These are phyloP conservation scores for Quercus lobata DNA, from an alignment of 331 rosid genomes.

Conservation along the genomic window DNA sequence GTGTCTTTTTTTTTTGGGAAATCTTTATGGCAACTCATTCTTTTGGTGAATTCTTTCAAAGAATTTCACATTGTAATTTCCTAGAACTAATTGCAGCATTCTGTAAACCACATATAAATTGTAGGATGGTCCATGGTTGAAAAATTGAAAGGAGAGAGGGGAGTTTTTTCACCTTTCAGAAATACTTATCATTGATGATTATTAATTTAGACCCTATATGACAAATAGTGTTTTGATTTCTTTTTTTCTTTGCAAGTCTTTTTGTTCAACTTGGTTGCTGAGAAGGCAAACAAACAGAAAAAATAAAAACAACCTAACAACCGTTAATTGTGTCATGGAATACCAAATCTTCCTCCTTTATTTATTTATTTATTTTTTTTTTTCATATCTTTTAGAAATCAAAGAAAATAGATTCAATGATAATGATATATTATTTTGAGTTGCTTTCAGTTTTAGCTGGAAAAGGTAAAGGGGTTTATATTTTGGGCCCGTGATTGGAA, in stretches of 20 bases:
- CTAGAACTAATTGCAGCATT: slow-evolving; percentile 42
- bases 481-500: slow-evolving; percentile 25
- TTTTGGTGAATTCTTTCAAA: slow-evolving; percentile 37
- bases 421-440: slow-evolving; percentile 4
- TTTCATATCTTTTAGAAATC: slow-evolving; percentile 10
- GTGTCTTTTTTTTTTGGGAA: slow-evolving; percentile 18
- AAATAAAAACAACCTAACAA: neutral
- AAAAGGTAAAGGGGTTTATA: slow-evolving; percentile 9
- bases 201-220: neutral
- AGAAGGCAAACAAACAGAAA: neutral
- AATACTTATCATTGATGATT: slow-evolving; percentile 11
- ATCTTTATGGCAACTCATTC: slow-evolving; percentile 39
- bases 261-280: neutral
- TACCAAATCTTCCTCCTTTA: neutral
- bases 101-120: slow-evolving; percentile 20
- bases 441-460: slow-evolving; percentile 55
- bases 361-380: neutral
- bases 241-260: neutral
- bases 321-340: neutral
- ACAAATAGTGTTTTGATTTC: neutral
- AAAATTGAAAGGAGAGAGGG: neutral
- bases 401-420: slow-evolving; percentile 11
- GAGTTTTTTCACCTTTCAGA: slow-evolving; percentile 18
- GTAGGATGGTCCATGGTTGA: slow-evolving; percentile 12
- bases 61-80: slow-evolving; percentile 29